Conservation (phyloP, 2,329 filamentous ascomycete genomes). For the Endoconidiophora laricicola region DNA sequence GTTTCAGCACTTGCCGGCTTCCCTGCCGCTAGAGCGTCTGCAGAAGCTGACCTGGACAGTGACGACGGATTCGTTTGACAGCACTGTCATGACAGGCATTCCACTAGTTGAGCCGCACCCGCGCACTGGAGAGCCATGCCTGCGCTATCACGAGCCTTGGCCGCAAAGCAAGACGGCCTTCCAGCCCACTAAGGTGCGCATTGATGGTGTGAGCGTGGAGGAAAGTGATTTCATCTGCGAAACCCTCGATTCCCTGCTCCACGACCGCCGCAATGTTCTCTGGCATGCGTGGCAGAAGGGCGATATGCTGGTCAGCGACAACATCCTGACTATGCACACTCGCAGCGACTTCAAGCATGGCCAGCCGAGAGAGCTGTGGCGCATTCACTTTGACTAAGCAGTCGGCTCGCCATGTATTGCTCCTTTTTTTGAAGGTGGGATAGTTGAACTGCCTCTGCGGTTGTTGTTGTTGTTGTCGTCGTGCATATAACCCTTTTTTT, state of each 20-base stretch:
- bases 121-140: conserved; percentile 27
- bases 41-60: conserved; percentile 31
- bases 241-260: conserved; percentile 19
- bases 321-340: conserved; percentile 32
- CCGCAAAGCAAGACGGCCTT: conserved; percentile 33
- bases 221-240: conserved; percentile 24
- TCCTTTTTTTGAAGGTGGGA: too few relatives aligned
- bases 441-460: too few relatives aligned
- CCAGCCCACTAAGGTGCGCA: conserved; percentile 26
- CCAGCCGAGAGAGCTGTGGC: conserved; percentile 30
- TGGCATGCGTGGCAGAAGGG: conserved; percentile 38
- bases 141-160: conserved; percentile 40
- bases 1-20: conserved; percentile 28
- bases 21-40: conserved; percentile 23
- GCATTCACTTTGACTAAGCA: conserved; percentile 27
- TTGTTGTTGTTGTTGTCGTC: too few relatives aligned
- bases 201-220: conserved; percentile 22
- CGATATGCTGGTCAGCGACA: conserved; percentile 37
- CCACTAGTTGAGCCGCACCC: conserved; percentile 30
- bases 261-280: conserved; percentile 33
- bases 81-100: conserved; percentile 26
- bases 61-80: conserved; percentile 29
- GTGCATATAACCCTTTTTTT: too few relatives aligned
- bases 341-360: conserved; percentile 29
- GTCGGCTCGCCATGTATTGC: too few relatives aligned